Conservation (phyloP, 495 filamentous ascomycete genomes). For the Podospora pseudoanserina region DNA sequence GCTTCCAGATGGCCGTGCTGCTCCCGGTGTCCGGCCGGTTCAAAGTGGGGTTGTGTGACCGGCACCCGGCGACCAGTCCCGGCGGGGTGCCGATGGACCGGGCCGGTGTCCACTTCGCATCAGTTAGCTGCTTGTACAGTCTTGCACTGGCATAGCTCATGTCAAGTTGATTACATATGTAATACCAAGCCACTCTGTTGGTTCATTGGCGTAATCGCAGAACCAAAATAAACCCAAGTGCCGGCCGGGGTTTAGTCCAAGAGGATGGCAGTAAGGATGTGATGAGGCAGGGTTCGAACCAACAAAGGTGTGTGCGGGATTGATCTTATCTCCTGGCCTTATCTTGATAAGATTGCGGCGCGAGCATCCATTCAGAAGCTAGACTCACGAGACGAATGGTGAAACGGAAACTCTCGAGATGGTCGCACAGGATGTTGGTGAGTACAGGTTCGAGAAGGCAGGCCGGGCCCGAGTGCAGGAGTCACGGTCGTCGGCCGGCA, state of each 20-base stretch:
- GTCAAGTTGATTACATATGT: not conserved
- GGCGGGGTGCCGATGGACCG: no score
- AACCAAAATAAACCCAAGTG: conserved; percentile 3
- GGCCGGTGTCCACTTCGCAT: not conserved
- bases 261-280: not conserved
- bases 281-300: not conserved
- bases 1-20: not conserved
- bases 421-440: not conserved
- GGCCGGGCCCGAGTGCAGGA: not conserved
- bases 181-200: not conserved
- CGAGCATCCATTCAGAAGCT: not conserved
- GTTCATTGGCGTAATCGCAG: not conserved
- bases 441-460: not conserved
- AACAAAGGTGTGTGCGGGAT: not conserved
- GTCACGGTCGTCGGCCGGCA: not conserved
- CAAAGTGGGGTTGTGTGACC: no score
- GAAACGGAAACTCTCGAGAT: not conserved
- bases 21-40: not conserved
- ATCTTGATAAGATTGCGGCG: conserved; percentile 6
- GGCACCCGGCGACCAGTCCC: not conserved
- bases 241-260: not conserved
- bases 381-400: not conserved
- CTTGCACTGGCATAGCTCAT: no score
- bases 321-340: not conserved
- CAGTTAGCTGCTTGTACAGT: no score